Evolutionary conservation across 768 basidiomycete species (phyloP), one percentile per base, ranked within the genome.

Genomic region (Suillus occidentalis): DNA sequence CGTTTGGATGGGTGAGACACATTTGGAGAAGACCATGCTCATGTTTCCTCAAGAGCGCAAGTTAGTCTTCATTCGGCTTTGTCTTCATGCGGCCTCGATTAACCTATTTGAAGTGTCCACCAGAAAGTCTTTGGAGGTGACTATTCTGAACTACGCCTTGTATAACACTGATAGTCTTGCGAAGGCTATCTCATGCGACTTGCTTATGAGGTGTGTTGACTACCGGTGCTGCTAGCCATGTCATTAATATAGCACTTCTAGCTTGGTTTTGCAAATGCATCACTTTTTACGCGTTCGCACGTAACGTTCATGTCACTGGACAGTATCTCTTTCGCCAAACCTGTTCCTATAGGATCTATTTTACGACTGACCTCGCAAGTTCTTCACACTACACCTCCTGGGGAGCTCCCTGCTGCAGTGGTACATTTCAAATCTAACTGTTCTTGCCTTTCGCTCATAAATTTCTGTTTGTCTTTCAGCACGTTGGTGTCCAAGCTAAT

Each of bases 21-120:
- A 81, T 61, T 74, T 90, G 28, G 89, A 90, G 75, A 85, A 85
- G 69, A 85, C 83, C 25, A 83, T 90, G 82, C 76, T 92, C 36
- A 92, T 93, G 90, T 92, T 92, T 72, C 92, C 91, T 0, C 92
- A 93, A 77, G 91, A 92, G 72, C 83, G 91, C 71, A 94, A 93
- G 90, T 90, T 65, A 71, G 87, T 77, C 6, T 3, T 2, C 56
- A 57, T 45, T 12, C n/a, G 22, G 22, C 42, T 28, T 3, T 59
- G 45, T 25, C 14, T 57, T 43, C 34, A 22, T 40, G 37, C 47
- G 55, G 39, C 34, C 13, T 47, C 53, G 22, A 40, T 67, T 28
- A 16, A 66, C 50, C 22, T 61, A 14, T 18, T 59, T 4, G 16
- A 61, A 91, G 90, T 67, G 83, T 94, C 4, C 92, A 94, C 72